Conservation (phyloP, 2,329 filamentous ascomycete genomes). For the Phaeosphaeriaceae sp. region DNA sequence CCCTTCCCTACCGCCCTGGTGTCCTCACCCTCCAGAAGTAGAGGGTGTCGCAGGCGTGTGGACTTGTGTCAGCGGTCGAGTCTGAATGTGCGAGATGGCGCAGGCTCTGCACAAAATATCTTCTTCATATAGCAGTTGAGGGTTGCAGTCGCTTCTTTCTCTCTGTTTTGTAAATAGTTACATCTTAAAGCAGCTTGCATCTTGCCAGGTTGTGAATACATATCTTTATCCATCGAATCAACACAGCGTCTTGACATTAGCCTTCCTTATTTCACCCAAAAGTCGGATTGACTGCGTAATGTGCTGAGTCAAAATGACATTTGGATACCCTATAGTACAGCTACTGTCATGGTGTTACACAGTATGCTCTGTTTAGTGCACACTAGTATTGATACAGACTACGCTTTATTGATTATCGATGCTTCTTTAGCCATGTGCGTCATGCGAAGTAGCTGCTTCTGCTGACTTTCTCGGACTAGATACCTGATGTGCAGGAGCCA, state of each 20-base stretch:
- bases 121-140: background rate
- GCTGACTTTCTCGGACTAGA: background rate
- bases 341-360: no score
- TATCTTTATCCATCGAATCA: background rate
- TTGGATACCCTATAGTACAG: no score
- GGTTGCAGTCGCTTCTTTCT: background rate
- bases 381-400: no score
- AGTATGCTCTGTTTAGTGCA: no score
- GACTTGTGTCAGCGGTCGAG: background rate
- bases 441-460: background rate
- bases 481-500: background rate
- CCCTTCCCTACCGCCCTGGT: conserved; percentile 63
- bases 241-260: background rate
- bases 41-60: background rate
- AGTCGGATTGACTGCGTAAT: background rate
- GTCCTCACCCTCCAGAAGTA: conserved; percentile 57
- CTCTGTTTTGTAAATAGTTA: conserved; percentile 3
- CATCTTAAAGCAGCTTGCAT: background rate
- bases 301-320: no score
- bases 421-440: background rate
- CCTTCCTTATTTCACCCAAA: background rate
- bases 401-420: background rate
- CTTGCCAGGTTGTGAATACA: background rate
- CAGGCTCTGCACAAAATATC: background rate
- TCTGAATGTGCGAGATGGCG: background rate